Conservation (phyloP, 2,329 filamentous ascomycete genomes). For the Pseudogymnoascus sp. region DNA sequence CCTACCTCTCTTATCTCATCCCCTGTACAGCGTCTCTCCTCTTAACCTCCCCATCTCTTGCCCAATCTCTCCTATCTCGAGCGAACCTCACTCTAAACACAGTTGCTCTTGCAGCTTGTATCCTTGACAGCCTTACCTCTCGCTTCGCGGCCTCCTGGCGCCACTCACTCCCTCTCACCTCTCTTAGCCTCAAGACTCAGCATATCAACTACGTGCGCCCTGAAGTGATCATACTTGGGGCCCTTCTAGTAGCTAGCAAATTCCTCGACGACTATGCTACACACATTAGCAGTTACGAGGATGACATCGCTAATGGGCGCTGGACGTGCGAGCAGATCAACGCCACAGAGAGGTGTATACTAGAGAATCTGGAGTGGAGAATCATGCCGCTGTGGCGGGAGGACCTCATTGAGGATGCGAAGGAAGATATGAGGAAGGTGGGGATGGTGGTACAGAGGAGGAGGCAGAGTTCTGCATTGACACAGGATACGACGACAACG, state of each 20-base stretch:
- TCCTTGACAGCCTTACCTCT: slow-evolving; percentile 56
- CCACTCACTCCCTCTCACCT: slow-evolving; percentile 45
- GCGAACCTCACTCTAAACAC: slow-evolving; percentile 53
- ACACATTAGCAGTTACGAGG: slow-evolving; percentile 45
- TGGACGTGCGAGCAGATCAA: slow-evolving; percentile 59
- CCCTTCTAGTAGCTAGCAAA: slow-evolving; percentile 56
- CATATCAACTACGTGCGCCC: slow-evolving; percentile 56
- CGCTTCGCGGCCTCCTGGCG: slow-evolving; percentile 58
- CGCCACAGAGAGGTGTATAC: slow-evolving; percentile 54
- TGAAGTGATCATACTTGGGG: slow-evolving; percentile 54
- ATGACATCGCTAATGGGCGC: slow-evolving; percentile 44
- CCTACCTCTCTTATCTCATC: slow-evolving; percentile 59
- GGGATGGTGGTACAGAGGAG: too few relatives aligned
- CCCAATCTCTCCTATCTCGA: slow-evolving; percentile 53
- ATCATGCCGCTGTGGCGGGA: slow-evolving; percentile 54
- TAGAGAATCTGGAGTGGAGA: slow-evolving; percentile 57
- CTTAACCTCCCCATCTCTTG: slow-evolving; percentile 48
- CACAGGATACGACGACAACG: too few relatives aligned
- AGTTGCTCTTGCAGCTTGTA: slow-evolving; percentile 57
- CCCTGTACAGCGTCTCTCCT: slow-evolving; percentile 55
- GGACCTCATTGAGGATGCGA: slow-evolving; percentile 49
- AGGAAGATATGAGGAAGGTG: slow-evolving; percentile 47
- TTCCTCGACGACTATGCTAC: slow-evolving; percentile 55
- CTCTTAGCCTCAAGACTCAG: slow-evolving; percentile 22
- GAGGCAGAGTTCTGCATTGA: too few relatives aligned